phyloP scores from a whole-genome alignment of 352 stramenopile species.

The Thraustotheca clavata region DNA sequence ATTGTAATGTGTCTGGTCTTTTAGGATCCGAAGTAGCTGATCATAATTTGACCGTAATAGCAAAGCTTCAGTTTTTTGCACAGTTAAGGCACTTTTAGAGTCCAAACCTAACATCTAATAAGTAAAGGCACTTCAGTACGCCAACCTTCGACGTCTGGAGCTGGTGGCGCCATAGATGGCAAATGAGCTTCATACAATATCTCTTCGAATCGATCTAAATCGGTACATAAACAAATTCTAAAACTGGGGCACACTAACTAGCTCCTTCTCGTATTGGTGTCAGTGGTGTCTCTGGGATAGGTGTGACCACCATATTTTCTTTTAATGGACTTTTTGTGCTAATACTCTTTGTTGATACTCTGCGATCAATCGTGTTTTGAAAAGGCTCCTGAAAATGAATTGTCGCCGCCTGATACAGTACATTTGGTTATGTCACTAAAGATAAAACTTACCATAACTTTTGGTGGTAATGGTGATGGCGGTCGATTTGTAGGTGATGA shows the following conservation, averaged over 20 bases:
- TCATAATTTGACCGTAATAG: conserved; percentile 75
- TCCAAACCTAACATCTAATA: conserved; percentile 44
- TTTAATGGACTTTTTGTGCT: neutral
- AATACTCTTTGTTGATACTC: no score
- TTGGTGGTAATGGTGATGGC: neutral
- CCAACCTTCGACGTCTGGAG: neutral
- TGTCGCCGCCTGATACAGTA: no score
- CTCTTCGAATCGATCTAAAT: neutral
- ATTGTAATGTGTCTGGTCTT: conserved; percentile 4
- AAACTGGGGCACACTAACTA: neutral
- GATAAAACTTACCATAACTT: no score
- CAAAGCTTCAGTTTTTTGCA: conserved; percentile 49
- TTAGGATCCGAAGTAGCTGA: conserved; percentile 54
- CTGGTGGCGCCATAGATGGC: neutral
- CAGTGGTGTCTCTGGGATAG: neutral
- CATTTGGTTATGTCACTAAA: no score
- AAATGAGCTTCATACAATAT: neutral
- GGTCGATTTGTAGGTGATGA: neutral
- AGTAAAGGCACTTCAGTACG: neutral
- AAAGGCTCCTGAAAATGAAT: no score
- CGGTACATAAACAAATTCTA: neutral
- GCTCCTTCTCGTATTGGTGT: neutral
- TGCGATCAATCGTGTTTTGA: no score
- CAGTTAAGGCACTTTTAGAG: conserved; percentile 32
- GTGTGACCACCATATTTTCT: neutral